Evolutionary conservation across 805 yeast species (phyloP).

Genomic region (Wickerhamiella lipophila): DNA sequence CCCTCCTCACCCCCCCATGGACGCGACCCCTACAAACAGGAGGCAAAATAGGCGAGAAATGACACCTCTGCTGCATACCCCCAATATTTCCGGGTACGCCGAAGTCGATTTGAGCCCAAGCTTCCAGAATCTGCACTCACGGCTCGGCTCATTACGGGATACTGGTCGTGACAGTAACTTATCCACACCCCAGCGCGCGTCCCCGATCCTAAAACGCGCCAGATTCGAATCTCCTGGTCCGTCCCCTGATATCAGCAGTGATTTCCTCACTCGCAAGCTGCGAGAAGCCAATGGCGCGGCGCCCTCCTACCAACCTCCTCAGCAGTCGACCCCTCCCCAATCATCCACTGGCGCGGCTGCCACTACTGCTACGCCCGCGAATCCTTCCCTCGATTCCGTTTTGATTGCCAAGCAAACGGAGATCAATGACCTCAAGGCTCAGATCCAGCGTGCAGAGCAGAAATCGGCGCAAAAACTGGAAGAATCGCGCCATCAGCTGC

Average conservation of each 20-base stretch:
- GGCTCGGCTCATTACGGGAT: background rate
- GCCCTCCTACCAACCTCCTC: no score
- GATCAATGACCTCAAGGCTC: background rate
- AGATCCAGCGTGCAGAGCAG: background rate
- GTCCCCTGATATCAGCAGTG: background rate
- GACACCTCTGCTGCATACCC: background rate
- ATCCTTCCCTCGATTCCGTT: background rate
- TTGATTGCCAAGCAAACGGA: background rate
- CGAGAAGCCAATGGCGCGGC: background rate
- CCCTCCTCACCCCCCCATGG: background rate
- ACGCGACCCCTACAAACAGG: background rate
- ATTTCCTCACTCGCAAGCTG: background rate
- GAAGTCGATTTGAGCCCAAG: background rate
- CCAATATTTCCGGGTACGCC: background rate
- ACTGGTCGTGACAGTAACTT: background rate
- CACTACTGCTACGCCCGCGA: no score
- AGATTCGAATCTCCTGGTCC: background rate
- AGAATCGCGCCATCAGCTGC: background rate
- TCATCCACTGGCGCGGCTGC: background rate
- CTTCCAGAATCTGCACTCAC: background rate
- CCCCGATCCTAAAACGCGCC: background rate
- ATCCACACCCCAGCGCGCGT: background rate
- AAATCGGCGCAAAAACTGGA: background rate
- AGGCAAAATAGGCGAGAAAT: background rate
- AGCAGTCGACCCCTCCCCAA: background rate